These are phyloP conservation scores for Cutaneotrichosporon mucoides DNA, from an alignment of 1,284 basidiomycete genomes.

Conservation along the genomic window DNA sequence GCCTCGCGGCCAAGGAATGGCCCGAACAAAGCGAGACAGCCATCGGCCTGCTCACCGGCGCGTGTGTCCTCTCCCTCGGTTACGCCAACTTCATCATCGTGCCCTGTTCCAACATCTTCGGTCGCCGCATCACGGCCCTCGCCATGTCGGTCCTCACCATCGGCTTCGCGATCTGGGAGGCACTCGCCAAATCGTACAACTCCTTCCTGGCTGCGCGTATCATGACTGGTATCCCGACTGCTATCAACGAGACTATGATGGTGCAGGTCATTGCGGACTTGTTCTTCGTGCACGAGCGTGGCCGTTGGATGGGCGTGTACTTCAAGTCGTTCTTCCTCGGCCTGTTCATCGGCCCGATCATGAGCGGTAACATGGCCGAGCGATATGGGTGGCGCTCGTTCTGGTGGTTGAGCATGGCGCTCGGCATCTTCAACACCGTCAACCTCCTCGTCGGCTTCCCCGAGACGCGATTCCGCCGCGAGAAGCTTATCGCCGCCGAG, in stretches of 20 bases:
- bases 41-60: conserved; percentile 16
- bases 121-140: conserved; percentile 10
- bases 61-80: conserved; percentile 10
- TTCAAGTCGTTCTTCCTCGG: conserved; percentile 15
- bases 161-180: conserved; percentile 15
- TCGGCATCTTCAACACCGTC: conserved; percentile 6
- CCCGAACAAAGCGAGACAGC: neutral
- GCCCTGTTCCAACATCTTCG: conserved; percentile 19
- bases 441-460: conserved; percentile 8
- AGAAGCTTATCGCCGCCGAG: neutral
- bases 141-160: conserved; percentile 4
- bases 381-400: conserved; percentile 13
- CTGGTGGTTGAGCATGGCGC: conserved; percentile 10
- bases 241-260: conserved; percentile 12
- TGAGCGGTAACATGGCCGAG: conserved; percentile 12
- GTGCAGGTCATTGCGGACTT: conserved; percentile 17
- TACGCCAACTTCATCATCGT: conserved; percentile 20
- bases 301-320: conserved; percentile 15
- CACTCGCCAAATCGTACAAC: conserved; percentile 4
- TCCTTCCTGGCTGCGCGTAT: conserved; percentile 6
- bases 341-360: conserved; percentile 16
- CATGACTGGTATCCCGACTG: conserved; percentile 14
- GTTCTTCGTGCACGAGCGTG: conserved; percentile 21
- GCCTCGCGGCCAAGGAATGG: conserved; percentile 9
- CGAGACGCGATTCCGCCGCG: conserved; percentile 11